phyloP scores from a whole-genome alignment of 2,329 filamentous ascomycete species.

The Metarhizium album region DNA sequence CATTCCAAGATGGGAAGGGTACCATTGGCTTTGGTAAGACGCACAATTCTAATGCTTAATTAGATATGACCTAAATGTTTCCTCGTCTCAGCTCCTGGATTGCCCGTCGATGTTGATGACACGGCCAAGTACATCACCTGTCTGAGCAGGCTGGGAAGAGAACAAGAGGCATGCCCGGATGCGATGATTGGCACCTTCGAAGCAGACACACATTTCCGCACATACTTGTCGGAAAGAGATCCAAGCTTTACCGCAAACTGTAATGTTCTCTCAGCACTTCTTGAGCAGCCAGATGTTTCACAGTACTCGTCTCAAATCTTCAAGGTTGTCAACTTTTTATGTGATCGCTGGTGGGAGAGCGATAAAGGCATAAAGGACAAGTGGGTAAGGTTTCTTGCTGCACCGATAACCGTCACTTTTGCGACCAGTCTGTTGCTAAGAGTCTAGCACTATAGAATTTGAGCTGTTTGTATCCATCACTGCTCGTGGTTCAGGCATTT shows the following conservation, averaged over 20 bases:
- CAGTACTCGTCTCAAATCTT: constrained; percentile 3
- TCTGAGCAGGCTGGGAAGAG: constrained; percentile 5
- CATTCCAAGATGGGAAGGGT: no score
- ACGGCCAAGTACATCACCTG: constrained; percentile 8
- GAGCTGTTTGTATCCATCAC: no score
- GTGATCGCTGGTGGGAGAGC: constrained; percentile 8
- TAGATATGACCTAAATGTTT: no score
- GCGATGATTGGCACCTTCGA: constrained; percentile 7
- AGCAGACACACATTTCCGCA: constrained; percentile 7
- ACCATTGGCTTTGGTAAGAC: no score
- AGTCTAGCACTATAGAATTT: no score
- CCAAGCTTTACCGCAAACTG: constrained; percentile 9
- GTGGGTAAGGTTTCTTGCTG: no score
- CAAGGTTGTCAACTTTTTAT: constrained; percentile 8
- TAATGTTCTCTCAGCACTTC: constrained; percentile 8
- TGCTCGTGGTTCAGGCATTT: no score
- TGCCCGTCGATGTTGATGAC: constrained; percentile 9
- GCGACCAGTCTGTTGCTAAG: no score
- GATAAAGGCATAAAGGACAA: no score
- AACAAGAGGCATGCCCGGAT: not conserved
- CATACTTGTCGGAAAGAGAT: constrained; percentile 7
- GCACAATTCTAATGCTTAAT: no score
- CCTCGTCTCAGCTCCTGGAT: not conserved
- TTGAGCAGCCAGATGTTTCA: constrained; percentile 3
- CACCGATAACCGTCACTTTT: no score